These are phyloP conservation scores for Poronia punctata DNA, from an alignment of 495 filamentous ascomycete species.

Conservation along the genomic window DNA sequence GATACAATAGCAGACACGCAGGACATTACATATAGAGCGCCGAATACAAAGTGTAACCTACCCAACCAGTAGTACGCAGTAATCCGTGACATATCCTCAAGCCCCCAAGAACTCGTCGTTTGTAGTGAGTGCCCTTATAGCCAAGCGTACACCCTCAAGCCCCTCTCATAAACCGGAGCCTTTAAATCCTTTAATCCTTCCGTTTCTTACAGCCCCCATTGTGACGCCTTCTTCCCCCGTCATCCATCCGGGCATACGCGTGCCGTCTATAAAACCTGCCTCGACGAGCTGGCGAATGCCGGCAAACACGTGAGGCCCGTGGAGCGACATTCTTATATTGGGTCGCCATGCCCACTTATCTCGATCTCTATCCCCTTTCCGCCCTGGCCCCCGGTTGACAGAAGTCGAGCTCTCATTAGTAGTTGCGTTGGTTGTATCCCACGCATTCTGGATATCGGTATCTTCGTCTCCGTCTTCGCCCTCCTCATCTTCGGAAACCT, in stretches of 20 bases:
- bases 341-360: conserved; percentile 43
- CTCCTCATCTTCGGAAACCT: conserved; percentile 22
- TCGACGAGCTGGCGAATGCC: conserved; percentile 73
- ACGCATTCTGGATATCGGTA: conserved; percentile 3
- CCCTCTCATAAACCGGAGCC: conserved; percentile 35
- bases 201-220: conserved; percentile 56
- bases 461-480: conserved; percentile 22
- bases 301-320: conserved; percentile 73
- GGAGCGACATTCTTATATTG: conserved; percentile 57
- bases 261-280: conserved; percentile 61
- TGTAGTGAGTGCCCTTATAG: no score
- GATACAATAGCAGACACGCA: no score
- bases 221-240: conserved; percentile 80
- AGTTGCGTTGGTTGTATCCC: no score
- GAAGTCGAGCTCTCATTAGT: neutral
- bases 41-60: no score
- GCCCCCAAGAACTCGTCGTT: no score
- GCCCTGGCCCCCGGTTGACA: neutral
- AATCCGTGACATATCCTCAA: no score
- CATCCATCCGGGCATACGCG: conserved; percentile 84
- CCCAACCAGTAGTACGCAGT: no score
- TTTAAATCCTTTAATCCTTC: conserved; percentile 48
- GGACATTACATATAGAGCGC: no score
- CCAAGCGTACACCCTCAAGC: neutral
- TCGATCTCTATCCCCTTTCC: conserved; percentile 16